phyloP scores from a whole-genome alignment of 441 rosid genomes.

The Rhodomyrtus psidioides region DNA sequence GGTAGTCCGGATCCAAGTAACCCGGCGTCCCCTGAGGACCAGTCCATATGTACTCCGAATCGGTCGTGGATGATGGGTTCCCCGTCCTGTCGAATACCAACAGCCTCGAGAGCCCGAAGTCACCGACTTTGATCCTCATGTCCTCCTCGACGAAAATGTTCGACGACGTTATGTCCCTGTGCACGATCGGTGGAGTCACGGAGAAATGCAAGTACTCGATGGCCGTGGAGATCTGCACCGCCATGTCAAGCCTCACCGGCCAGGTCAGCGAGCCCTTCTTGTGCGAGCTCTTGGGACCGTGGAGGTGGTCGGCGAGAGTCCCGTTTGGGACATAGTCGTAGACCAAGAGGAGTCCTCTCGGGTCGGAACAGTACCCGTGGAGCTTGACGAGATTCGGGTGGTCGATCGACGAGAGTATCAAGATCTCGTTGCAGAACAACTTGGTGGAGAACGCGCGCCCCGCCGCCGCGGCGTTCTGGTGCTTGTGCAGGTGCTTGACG shows the following conservation, averaged over 20 bases:
- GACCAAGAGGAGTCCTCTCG: slow-evolving; percentile 73
- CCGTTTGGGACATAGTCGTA: slow-evolving; percentile 84
- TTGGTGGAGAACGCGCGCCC: slow-evolving; percentile 53
- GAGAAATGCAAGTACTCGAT: slow-evolving; percentile 71
- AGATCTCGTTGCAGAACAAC: slow-evolving; percentile 81
- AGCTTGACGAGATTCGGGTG: slow-evolving; percentile 82
- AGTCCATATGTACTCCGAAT: slow-evolving; percentile 59
- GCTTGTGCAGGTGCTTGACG: slow-evolving; percentile 72
- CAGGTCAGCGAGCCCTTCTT: slow-evolving; percentile 33
- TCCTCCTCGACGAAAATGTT: slow-evolving; percentile 81
- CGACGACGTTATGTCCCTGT: slow-evolving; percentile 70
- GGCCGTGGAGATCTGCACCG: slow-evolving; percentile 60
- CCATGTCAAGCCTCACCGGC: slow-evolving; percentile 69
- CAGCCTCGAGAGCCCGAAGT: slow-evolving; percentile 78
- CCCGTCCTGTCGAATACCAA: slow-evolving; percentile 37
- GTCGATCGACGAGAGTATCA: slow-evolving; percentile 68
- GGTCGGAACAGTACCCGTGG: slow-evolving; percentile 92
- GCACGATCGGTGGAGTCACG: slow-evolving; percentile 62
- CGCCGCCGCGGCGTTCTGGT: slow-evolving; percentile 33
- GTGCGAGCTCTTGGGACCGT: slow-evolving; percentile 28
- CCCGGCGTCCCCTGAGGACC: slow-evolving; percentile 97
- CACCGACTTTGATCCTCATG: slow-evolving; percentile 78
- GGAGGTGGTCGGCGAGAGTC: slow-evolving; percentile 84
- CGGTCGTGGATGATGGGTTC: slow-evolving; percentile 22
- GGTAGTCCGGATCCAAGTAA: slow-evolving; percentile 83